Conservation (phyloP, 345 rosid genomes). For the Populus alba region DNA sequence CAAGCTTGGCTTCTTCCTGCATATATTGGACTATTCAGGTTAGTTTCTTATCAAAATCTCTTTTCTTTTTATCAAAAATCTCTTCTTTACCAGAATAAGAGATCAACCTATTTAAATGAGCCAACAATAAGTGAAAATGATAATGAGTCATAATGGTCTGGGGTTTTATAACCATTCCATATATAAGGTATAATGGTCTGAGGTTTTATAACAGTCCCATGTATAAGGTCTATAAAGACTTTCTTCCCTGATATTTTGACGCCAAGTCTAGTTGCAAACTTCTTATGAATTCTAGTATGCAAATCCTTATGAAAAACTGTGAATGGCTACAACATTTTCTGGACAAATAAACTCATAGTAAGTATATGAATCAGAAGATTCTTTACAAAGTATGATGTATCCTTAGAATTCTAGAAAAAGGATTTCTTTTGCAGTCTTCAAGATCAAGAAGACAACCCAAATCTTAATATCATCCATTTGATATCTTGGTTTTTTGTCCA, state of each 20-base stretch:
- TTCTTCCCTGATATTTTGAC: neutral
- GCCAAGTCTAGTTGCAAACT: neutral
- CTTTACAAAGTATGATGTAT: neutral
- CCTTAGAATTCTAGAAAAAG: neutral
- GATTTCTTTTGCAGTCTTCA: neutral
- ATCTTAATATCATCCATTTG: neutral
- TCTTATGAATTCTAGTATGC: neutral
- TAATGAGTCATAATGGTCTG: neutral
- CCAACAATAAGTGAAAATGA: neutral
- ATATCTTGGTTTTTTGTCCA: neutral
- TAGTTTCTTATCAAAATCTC: conserved; percentile 17
- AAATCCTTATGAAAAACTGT: neutral
- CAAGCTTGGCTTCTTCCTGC: conserved; percentile 96
- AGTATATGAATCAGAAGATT: neutral
- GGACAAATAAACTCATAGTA: neutral
- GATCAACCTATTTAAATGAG: neutral
- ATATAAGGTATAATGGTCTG: neutral
- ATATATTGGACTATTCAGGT: conserved; percentile 94
- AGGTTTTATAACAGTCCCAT: neutral
- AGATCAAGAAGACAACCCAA: neutral
- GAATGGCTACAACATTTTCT: neutral
- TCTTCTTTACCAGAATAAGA: neutral
- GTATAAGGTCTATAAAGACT: neutral
- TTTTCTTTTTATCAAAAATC: too few species aligned
- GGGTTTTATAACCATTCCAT: neutral